Evolutionary conservation across 169 alveolate genomes (phyloP).

Genomic region (Plasmodium relictum): DNA sequence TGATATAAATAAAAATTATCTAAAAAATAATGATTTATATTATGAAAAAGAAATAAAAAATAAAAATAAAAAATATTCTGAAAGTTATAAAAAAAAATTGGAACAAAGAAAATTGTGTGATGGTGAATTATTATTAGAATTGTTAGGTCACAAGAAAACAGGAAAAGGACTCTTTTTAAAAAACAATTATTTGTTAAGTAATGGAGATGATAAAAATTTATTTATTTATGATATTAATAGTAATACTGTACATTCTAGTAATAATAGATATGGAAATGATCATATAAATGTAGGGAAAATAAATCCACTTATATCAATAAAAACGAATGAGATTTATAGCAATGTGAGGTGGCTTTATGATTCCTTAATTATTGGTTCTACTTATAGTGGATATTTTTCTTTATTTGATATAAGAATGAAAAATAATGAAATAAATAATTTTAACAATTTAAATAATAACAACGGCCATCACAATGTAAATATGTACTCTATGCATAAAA

Average conservation of each 20-base stretch:
- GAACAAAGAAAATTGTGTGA: slow-evolving; percentile 23
- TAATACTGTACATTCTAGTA: not conserved
- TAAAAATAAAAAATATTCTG: not conserved
- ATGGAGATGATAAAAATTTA: slow-evolving; percentile 58
- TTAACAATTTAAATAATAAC: not conserved
- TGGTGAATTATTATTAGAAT: slow-evolving; percentile 57
- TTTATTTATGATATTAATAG: slow-evolving; percentile 59
- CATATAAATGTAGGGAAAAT: slow-evolving; percentile 39
- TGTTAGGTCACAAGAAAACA: slow-evolving; percentile 46
- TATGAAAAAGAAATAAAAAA: not conserved
- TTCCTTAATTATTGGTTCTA: slow-evolving; percentile 44
- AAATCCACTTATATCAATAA: slow-evolving; percentile 46
- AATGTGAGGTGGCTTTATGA: slow-evolving; percentile 68
- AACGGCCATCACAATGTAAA: slow-evolving; percentile 4
- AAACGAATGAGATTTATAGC: slow-evolving; percentile 57
- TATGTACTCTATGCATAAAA: slow-evolving; percentile 41
- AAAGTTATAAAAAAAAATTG: slow-evolving; percentile 19
- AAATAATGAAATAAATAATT: not conserved
- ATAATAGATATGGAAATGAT: slow-evolving; percentile 1
- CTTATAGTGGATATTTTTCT: slow-evolving; percentile 71
- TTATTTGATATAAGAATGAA: slow-evolving; percentile 64
- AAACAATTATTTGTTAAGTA: slow-evolving; percentile 55
- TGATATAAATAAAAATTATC: not conserved
- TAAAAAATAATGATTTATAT: not conserved
- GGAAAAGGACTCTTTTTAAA: slow-evolving; percentile 52